Conservation (phyloP, 2,329 filamentous ascomycete genomes). For the Apiospora malaysiana region DNA sequence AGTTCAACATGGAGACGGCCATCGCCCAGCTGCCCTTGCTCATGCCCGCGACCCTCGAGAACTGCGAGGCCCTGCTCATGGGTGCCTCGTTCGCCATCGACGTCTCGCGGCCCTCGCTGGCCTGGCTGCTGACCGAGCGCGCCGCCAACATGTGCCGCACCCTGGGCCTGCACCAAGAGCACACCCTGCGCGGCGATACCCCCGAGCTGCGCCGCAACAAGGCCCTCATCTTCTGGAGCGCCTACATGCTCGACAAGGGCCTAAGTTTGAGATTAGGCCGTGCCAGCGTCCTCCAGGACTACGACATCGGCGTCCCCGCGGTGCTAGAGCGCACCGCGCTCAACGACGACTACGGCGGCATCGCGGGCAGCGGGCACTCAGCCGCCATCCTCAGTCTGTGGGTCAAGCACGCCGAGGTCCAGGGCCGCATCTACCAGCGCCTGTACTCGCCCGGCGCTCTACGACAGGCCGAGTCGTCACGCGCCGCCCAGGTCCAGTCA, state of each 20-base stretch:
- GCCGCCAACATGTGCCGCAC: constrained; percentile 43
- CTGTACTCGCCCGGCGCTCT: constrained; percentile 54
- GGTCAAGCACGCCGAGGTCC: constrained; percentile 58
- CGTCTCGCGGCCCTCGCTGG: constrained; percentile 37
- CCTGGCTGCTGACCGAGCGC: constrained; percentile 38
- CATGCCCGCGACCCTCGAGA: constrained; percentile 53
- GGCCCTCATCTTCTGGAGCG: constrained; percentile 59
- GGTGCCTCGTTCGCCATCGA: constrained; percentile 41
- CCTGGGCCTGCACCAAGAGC: constrained; percentile 39
- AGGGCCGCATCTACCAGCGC: constrained; percentile 61
- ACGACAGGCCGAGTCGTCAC: constrained; percentile 40
- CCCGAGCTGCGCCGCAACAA: constrained; percentile 39
- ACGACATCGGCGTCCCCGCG: constrained; percentile 55
- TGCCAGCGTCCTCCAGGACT: constrained; percentile 60
- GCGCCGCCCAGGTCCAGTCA: constrained; percentile 41
- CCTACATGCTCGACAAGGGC: constrained; percentile 62
- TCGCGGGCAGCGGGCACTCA: constrained; percentile 2
- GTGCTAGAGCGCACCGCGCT: constrained; percentile 7
- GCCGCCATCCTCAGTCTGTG: constrained; percentile 52
- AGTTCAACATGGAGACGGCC: constrained; percentile 39
- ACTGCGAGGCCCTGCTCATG: constrained; percentile 54
- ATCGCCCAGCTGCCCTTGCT: constrained; percentile 49
- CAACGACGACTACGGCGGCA: background rate
- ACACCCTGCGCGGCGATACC: constrained; percentile 20
- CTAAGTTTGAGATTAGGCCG: constrained; percentile 61